phyloP scores from a whole-genome alignment of 148 eudicot genomes.

The Heliamphora exappendiculata region DNA sequence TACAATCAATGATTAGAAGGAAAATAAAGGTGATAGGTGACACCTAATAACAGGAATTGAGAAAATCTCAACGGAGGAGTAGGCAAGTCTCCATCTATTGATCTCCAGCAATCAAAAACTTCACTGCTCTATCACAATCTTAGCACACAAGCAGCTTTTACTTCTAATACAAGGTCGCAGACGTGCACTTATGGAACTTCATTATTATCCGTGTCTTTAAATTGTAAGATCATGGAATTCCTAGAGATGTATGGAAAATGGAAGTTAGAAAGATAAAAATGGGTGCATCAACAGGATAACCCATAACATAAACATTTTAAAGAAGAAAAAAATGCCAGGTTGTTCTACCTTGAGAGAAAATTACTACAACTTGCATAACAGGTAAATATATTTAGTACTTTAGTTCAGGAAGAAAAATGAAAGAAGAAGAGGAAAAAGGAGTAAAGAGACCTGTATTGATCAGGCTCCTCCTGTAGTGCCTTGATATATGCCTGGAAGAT shows the following conservation, averaged over 20 bases:
- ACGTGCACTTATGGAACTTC: neutral
- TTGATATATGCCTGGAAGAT: conserved; percentile 84
- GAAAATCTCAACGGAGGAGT: neutral
- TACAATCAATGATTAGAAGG: neutral
- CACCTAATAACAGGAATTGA: neutral
- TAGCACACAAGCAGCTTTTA: neutral
- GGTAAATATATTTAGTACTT: neutral
- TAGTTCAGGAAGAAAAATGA: neutral
- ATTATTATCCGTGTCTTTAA: neutral
- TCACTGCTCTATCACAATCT: neutral
- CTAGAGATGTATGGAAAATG: neutral
- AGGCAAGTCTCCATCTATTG: neutral
- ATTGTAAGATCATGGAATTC: neutral
- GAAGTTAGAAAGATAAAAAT: conserved; percentile 2
- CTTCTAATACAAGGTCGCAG: neutral
- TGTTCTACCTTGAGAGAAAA: neutral
- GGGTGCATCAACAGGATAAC: neutral
- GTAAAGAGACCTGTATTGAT: conserved; percentile 55
- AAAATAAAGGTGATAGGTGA: neutral
- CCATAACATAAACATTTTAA: neutral
- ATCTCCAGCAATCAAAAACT: neutral
- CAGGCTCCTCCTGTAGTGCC: conserved; percentile 83
- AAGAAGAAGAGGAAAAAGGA: neutral
- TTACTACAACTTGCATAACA: no score
- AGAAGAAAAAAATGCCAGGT: neutral